These are phyloP conservation scores for Cladorrhinum sp. DNA, from an alignment of 2,329 filamentous ascomycete genomes.

Conservation along the genomic window DNA sequence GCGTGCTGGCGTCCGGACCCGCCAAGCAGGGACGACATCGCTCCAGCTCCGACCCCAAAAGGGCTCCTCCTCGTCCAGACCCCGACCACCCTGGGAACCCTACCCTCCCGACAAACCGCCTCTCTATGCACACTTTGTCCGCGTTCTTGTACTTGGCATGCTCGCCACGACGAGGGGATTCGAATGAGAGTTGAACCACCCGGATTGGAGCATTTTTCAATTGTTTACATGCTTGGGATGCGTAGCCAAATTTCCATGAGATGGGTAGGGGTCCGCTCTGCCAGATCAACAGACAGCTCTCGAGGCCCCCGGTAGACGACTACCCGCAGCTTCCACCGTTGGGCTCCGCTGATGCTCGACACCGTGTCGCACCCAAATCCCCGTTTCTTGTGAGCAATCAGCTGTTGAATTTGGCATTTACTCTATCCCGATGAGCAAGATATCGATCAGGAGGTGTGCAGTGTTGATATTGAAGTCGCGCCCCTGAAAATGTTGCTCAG, in stretches of 20 bases:
- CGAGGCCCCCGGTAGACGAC: constrained; percentile 17
- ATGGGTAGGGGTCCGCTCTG: constrained; percentile 27
- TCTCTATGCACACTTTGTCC: constrained; percentile 38
- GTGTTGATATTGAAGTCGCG: constrained; percentile 12
- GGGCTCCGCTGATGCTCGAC: constrained; percentile 2
- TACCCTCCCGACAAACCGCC: constrained; percentile 33
- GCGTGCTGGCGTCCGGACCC: constrained; percentile 26
- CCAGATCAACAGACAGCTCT: constrained; percentile 20
- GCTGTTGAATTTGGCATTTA: background rate
- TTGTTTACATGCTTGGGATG: constrained; percentile 20
- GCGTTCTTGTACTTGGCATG: constrained; percentile 66
- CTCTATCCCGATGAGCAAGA: background rate
- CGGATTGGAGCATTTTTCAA: constrained; percentile 21
- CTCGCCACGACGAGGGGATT: constrained; percentile 45
- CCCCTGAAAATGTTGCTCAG: constrained; percentile 5
- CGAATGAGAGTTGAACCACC: constrained; percentile 35
- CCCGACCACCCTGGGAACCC: constrained; percentile 35
- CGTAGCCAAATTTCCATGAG: constrained; percentile 22
- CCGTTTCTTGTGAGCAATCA: background rate
- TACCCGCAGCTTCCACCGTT: constrained; percentile 11
- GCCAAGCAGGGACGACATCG: constrained; percentile 26
- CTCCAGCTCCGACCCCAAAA: constrained; percentile 28
- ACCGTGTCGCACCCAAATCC: constrained; percentile 5
- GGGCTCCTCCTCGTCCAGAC: constrained; percentile 29
- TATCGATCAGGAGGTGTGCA: background rate